Conservation (phyloP, 2,329 filamentous ascomycete species). For the Diaporthe velutina region DNA sequence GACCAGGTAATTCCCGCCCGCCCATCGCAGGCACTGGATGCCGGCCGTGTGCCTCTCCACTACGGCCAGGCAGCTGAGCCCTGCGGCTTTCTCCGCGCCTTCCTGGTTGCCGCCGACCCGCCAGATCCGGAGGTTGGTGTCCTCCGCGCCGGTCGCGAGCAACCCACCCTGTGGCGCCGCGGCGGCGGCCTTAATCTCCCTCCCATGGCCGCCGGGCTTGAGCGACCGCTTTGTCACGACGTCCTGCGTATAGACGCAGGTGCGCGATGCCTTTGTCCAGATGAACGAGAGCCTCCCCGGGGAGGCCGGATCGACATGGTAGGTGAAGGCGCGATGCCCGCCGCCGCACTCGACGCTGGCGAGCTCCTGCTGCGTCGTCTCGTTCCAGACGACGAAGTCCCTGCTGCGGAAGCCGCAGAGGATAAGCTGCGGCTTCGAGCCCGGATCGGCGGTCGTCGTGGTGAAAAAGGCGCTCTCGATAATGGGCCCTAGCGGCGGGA, state of each 20-base stretch:
- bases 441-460: constrained; percentile 42
- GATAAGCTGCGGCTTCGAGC: constrained; percentile 67
- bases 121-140: constrained; percentile 80
- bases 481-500: constrained; percentile 79
- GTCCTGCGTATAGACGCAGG: constrained; percentile 59
- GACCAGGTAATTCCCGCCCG: constrained; percentile 78
- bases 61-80: constrained; percentile 68
- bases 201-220: constrained; percentile 81
- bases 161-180: constrained; percentile 48
- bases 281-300: constrained; percentile 64
- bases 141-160: constrained; percentile 80
- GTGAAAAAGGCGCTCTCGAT: constrained; percentile 79
- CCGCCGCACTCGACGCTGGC: constrained; percentile 85
- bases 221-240: constrained; percentile 60
- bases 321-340: constrained; percentile 82
- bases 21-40: constrained; percentile 85
- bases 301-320: constrained; percentile 40
- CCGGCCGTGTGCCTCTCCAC: constrained; percentile 86
- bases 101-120: constrained; percentile 50
- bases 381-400: constrained; percentile 86
- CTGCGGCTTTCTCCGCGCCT: not conserved
- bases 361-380: constrained; percentile 76
- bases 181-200: constrained; percentile 78
- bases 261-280: constrained; percentile 71
- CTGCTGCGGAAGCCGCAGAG: constrained; percentile 86